phyloP scores from a whole-genome alignment of 768 basidiomycete species.

The Pisolithus microcarpus region DNA sequence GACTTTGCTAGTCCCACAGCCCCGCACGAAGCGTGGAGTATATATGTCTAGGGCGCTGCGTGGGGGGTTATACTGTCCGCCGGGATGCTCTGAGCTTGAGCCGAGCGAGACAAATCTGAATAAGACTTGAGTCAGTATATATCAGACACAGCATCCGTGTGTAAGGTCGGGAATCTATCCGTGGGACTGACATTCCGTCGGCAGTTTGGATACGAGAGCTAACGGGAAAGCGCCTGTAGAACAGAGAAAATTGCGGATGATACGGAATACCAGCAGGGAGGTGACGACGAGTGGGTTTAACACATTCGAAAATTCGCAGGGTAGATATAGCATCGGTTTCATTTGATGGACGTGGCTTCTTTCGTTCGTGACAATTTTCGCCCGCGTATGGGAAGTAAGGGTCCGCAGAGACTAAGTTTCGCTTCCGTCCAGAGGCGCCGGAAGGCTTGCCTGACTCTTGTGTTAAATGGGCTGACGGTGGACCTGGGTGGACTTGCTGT shows the following conservation, averaged over 20 bases:
- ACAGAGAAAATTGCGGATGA: slow-evolving; percentile 45
- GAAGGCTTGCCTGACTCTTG: slow-evolving; percentile 11
- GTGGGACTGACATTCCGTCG: slow-evolving; percentile 32
- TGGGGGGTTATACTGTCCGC: slow-evolving; percentile 54
- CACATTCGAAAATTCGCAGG: slow-evolving; percentile 1
- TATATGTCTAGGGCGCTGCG: slow-evolving; percentile 61
- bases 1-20: slow-evolving; percentile 58
- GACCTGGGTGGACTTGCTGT: neutral
- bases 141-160: neutral
- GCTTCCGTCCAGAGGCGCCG: slow-evolving; percentile 10
- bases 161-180: neutral
- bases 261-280: slow-evolving; percentile 46
- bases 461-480: neutral
- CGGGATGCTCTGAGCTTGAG: slow-evolving; percentile 18
- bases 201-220: slow-evolving; percentile 46
- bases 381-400: slow-evolving; percentile 1
- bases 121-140: neutral
- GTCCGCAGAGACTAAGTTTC: slow-evolving; percentile 9
- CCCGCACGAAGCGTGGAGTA: slow-evolving; percentile 70
- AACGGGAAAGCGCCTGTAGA: slow-evolving; percentile 66
- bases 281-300: slow-evolving; percentile 30
- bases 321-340: neutral
- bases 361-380: slow-evolving; percentile 4
- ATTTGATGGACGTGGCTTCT: slow-evolving; percentile 3
- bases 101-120: slow-evolving; percentile 14